Conservation (phyloP, 108 stramenopile genomes). For the Cyclostephanos tholiformis region DNA sequence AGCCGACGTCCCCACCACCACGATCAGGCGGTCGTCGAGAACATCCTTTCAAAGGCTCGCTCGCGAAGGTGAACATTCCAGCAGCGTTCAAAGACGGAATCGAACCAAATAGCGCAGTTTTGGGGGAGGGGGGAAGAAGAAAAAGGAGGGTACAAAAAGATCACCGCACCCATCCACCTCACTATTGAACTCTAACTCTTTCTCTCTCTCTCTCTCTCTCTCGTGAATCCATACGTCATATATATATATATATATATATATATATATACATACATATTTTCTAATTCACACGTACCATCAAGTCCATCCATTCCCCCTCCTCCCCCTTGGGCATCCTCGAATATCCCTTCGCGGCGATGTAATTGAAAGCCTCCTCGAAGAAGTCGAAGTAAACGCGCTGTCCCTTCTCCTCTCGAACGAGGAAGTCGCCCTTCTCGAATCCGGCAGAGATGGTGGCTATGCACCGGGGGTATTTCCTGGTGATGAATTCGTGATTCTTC, state of each 20-base stretch:
- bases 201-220: background rate
- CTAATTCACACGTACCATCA: slow-evolving; percentile 59
- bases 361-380: slow-evolving; percentile 77
- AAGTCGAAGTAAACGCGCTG: slow-evolving; percentile 89
- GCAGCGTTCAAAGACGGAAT: too few species aligned
- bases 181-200: background rate
- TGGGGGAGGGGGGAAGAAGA: background rate
- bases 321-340: slow-evolving; percentile 81
- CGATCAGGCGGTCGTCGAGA: too few species aligned
- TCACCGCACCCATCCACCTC: background rate
- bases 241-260: too few species aligned
- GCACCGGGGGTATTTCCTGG: slow-evolving; percentile 47
- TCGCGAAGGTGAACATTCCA: too few species aligned
- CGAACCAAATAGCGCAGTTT: background rate
- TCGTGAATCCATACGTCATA: background rate
- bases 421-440: slow-evolving; percentile 91
- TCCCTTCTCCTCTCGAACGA: slow-evolving; percentile 89
- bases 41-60: too few species aligned
- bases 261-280: too few species aligned
- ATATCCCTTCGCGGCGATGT: slow-evolving; percentile 88
- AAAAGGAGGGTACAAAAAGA: background rate
- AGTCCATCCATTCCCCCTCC: slow-evolving; percentile 86
- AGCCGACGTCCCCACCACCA: too few species aligned
- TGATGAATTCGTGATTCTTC: slow-evolving; percentile 25
- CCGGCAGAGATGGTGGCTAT: slow-evolving; percentile 89